Evolutionary conservation across 208 protist genomes (phyloP), one percentile per base, ranked within the genome.

Genomic region (Trypanosoma scelopori): DNA sequence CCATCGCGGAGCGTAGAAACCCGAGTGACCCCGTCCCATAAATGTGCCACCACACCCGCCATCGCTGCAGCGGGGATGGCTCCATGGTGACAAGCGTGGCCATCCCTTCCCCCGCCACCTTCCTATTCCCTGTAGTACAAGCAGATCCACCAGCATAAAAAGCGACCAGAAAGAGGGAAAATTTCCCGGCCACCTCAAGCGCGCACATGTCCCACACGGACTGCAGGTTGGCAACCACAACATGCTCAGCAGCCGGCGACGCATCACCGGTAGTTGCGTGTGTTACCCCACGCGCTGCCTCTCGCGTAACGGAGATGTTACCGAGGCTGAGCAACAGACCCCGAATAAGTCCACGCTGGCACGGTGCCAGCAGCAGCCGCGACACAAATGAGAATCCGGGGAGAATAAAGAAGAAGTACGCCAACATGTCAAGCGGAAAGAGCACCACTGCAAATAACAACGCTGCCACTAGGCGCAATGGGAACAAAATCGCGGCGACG

Each of bases 161-260:
- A 20, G 69, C 77, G 15, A 77, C 70, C 16, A 69, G 43, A 47
- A 62, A 51, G 30, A 71, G 79, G 1, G 82, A 77, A 47, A 78
- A 56, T 12, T 37, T 56, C n/a, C 79, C 61, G n/a, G 71, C 67
- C 63, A 90, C 70, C 55, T 90, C 82, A 48, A 93, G 63, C 55
- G 86, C 82, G 67, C 75, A 55, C 5, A 70, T 71, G 46, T 94
- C 88, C 84, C 80, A 90, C 48, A 84, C 76, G 7, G 82, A 91
- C 55, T 94, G 88, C 48, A 79, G 35, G 60, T 87, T 91, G 59
- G 65, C 76, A 20, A 91, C 65, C 3, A 94, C 62, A 9, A 94
- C 60, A 66, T 94, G 82, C 1, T 84, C 88, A 3, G 65, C 74
- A 16, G 47, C 23, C 18, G 69, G 69, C 5, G 32, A 30, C 22